Evolutionary conservation across 2,329 filamentous ascomycete genomes (phyloP).

Genomic region (Sporothrix pseudoabietina): DNA sequence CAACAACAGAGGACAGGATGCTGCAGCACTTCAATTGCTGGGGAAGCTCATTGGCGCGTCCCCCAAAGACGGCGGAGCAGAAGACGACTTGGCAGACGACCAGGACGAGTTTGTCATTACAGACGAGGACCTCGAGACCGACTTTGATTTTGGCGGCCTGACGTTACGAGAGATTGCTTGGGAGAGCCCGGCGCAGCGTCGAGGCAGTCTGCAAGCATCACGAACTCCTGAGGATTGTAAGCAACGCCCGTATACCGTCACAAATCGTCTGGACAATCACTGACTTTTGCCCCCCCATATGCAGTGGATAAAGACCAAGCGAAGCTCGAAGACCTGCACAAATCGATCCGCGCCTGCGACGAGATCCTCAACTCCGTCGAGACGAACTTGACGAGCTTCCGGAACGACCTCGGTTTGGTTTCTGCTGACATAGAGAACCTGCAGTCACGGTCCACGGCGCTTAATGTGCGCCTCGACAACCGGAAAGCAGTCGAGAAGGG

Average conservation of each 20-base stretch:
- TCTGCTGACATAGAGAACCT: constrained; percentile 94
- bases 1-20: constrained; percentile 50
- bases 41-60: constrained; percentile 48
- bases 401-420: constrained; percentile 86
- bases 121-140: constrained; percentile 60
- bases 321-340: constrained; percentile 87
- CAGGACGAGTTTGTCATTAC: constrained; percentile 40
- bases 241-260: constrained; percentile 37
- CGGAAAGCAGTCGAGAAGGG: constrained; percentile 86
- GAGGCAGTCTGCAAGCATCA: constrained; percentile 48
- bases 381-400: constrained; percentile 87
- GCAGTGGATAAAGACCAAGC: constrained; percentile 76
- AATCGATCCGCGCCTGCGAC: constrained; percentile 86
- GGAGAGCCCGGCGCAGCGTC: constrained; percentile 39
- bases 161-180: constrained; percentile 72
- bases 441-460: constrained; percentile 78
- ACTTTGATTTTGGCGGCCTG: constrained; percentile 77
- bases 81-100: neutral
- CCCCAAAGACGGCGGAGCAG: constrained; percentile 32
- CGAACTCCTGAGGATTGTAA: constrained; percentile 74
- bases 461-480: constrained; percentile 86
- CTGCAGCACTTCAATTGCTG: constrained; percentile 71
- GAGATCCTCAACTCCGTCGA: constrained; percentile 92
- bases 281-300: neutral
- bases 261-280: neutral